Evolutionary conservation across 2,329 filamentous ascomycete genomes (phyloP).

Genomic region (Pseudogymnoascus sp.): DNA sequence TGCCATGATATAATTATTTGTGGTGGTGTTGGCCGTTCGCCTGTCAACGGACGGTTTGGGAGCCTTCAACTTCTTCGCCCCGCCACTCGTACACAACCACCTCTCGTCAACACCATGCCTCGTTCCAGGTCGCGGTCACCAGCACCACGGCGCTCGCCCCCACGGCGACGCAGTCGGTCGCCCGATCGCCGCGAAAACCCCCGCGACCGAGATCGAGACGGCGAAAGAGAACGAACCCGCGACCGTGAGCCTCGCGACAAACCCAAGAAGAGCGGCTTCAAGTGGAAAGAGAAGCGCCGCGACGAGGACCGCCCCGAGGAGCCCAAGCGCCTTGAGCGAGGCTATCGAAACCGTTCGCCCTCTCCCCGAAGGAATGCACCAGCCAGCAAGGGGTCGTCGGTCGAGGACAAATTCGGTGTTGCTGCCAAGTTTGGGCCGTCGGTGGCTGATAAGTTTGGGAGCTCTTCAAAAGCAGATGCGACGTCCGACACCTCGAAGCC

Average conservation of each 20-base stretch:
- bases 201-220: constrained; percentile 19
- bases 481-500: constrained; percentile 13
- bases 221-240: constrained; percentile 29
- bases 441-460: constrained; percentile 14
- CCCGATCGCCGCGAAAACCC: constrained; percentile 25
- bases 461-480: constrained; percentile 10
- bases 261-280: constrained; percentile 39
- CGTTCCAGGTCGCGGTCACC: constrained; percentile 22
- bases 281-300: constrained; percentile 50
- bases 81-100: neutral
- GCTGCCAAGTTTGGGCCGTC: constrained; percentile 25
- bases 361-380: constrained; percentile 28
- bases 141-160: constrained; percentile 15
- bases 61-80: neutral
- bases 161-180: constrained; percentile 36
- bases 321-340: constrained; percentile 43
- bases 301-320: constrained; percentile 37
- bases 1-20: neutral
- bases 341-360: constrained; percentile 41
- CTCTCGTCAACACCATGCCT: neutral
- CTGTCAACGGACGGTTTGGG: neutral
- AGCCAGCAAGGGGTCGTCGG: constrained; percentile 23
- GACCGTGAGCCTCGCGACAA: constrained; percentile 20
- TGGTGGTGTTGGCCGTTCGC: neutral
- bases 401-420: constrained; percentile 27